phyloP scores from a whole-genome alignment of 192 early-diverging fungal species.

The Coemansia brasiliensis region DNA sequence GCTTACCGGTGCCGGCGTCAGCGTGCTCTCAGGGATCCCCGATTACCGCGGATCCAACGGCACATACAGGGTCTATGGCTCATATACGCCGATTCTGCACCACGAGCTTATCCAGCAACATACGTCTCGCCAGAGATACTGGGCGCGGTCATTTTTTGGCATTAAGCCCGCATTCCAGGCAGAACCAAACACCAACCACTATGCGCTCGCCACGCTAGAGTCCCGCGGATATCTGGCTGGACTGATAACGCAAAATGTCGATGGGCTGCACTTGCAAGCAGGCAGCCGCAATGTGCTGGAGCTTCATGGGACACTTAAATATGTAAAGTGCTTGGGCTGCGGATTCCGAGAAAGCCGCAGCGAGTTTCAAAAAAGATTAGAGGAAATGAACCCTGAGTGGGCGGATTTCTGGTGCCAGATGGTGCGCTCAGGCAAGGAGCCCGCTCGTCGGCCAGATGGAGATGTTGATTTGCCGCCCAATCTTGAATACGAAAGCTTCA shows the following conservation, averaged over 20 bases:
- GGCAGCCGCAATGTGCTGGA: constrained; percentile 68
- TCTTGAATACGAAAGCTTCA: constrained; percentile 65
- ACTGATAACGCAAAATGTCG: constrained; percentile 93
- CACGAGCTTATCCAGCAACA: constrained; percentile 66
- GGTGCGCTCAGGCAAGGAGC: constrained; percentile 43
- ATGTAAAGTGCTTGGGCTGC: constrained; percentile 76
- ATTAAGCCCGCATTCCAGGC: constrained; percentile 69
- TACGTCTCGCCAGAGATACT: constrained; percentile 77
- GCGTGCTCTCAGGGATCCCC: constrained; percentile 72
- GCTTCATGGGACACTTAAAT: constrained; percentile 79
- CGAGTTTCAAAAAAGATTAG: constrained; percentile 66
- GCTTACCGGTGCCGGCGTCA: constrained; percentile 57
- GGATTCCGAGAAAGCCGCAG: constrained; percentile 55
- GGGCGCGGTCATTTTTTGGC: constrained; percentile 86
- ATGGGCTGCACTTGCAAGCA: constrained; percentile 70
- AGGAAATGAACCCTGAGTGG: constrained; percentile 71
- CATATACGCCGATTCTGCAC: constrained; percentile 83
- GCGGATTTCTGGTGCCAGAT: constrained; percentile 44
- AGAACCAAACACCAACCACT: constrained; percentile 74
- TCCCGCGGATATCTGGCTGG: constrained; percentile 47
- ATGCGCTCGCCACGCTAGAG: constrained; percentile 59
- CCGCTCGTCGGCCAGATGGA: constrained; percentile 76
- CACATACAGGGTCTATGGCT: constrained; percentile 67
- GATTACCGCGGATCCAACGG: constrained; percentile 82
- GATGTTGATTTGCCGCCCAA: constrained; percentile 67